phyloP scores from a whole-genome alignment of 164 flowering plant genomes.

The Aristolochia fimbriata region DNA sequence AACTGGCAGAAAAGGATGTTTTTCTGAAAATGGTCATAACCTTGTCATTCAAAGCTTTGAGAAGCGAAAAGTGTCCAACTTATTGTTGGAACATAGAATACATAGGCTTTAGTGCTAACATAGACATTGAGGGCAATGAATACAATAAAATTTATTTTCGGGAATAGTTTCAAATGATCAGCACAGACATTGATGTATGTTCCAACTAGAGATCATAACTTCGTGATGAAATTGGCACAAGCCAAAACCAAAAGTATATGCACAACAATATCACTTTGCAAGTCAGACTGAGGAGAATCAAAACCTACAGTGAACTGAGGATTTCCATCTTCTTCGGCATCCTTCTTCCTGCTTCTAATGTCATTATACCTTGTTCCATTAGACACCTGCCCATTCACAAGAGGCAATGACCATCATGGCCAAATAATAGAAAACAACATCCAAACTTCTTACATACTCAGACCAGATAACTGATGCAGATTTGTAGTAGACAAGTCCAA shows the following conservation, averaged over 20 bases:
- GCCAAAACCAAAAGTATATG: neutral
- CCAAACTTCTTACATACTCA: no score
- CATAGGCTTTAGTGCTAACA: no score
- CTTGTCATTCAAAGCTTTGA: no score
- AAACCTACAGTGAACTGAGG: constrained; percentile 60
- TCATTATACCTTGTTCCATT: constrained; percentile 74
- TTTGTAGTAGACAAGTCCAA: neutral
- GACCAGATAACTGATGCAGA: neutral
- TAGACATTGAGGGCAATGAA: no score
- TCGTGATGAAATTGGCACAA: neutral
- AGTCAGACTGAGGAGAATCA: neutral
- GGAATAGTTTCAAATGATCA: no score
- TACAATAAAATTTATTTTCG: no score
- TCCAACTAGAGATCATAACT: no score
- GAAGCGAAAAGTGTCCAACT: no score
- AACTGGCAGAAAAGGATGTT: no score
- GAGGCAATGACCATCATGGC: neutral
- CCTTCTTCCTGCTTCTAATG: constrained; percentile 64
- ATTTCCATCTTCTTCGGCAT: constrained; percentile 56
- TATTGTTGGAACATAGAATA: no score
- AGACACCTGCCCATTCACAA: constrained; percentile 30
- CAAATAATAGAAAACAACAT: neutral
- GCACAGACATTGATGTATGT: no score
- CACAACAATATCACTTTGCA: neutral
- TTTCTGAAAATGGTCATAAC: no score